These are phyloP conservation scores for Middelhovenomyces tepae DNA, from an alignment of 805 yeast genomes.

Conservation along the genomic window DNA sequence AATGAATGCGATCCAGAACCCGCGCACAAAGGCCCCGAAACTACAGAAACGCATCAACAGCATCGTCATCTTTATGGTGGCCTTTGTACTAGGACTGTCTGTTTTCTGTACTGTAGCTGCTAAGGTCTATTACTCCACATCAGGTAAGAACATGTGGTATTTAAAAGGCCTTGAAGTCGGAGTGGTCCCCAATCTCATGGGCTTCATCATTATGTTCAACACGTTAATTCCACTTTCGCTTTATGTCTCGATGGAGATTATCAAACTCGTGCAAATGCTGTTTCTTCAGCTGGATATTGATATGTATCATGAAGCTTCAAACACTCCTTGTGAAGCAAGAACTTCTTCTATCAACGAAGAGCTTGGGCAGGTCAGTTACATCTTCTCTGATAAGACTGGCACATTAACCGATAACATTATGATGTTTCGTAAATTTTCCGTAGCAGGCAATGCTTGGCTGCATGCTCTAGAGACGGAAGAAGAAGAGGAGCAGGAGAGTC, in stretches of 20 bases:
- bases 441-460: conserved; percentile 83
- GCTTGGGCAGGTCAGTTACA: conserved; percentile 90
- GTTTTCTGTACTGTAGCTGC: conserved; percentile 79
- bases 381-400: conserved; percentile 95
- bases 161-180: conserved; percentile 66
- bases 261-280: conserved; percentile 77
- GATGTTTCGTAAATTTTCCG: conserved; percentile 83
- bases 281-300: conserved; percentile 86
- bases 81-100: conserved; percentile 64
- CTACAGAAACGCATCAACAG: conserved; percentile 73
- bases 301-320: conserved; percentile 76
- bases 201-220: conserved; percentile 94
- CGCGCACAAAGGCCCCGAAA: conserved; percentile 89
- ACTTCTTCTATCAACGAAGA: conserved; percentile 95
- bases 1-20: conserved; percentile 87
- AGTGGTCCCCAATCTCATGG: conserved; percentile 83
- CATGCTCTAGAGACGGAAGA: conserved; percentile 54
- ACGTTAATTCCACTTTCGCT: conserved; percentile 91
- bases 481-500: conserved; percentile 9
- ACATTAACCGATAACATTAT: conserved; percentile 90
- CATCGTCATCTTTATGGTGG: conserved; percentile 82
- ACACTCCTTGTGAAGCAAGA: conserved; percentile 90
- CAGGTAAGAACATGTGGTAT: conserved; percentile 58
- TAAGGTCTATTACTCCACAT: conserved; percentile 38
- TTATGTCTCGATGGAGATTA: conserved; percentile 94